A percentile compares a stretch with the other conserved stretches of the same genome.
phyloP scores from a whole-genome alignment of 225 moss, liverwort and hornwort species.

The Thuidium tamariscinum region DNA sequence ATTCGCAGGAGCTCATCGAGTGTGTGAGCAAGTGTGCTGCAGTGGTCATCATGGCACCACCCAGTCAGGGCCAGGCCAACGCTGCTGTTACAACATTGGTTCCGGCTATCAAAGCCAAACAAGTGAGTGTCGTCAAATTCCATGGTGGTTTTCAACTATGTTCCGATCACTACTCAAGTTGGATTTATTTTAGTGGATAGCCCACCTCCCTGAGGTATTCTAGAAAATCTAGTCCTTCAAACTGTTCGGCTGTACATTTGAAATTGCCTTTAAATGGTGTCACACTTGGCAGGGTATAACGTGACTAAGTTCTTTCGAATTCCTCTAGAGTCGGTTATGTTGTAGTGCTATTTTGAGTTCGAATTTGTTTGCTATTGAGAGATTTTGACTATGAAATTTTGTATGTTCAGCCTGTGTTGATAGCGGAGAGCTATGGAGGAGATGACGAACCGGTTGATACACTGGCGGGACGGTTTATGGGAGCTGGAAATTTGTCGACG shows the following conservation, averaged over 20 bases:
- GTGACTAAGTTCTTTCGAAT: not conserved
- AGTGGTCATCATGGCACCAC: constrained; percentile 80
- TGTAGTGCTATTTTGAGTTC: not conserved
- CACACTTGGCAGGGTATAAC: not conserved
- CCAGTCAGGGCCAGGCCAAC: constrained; percentile 66
- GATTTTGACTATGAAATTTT: not conserved
- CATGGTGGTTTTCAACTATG: not conserved
- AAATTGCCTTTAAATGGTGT: not conserved
- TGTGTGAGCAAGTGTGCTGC: constrained; percentile 70
- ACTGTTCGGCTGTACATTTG: not conserved
- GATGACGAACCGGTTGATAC: constrained; percentile 98
- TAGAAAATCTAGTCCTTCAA: not conserved
- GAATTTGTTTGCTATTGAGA: not conserved
- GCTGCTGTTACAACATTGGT: constrained; percentile 48
- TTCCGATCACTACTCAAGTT: not conserved
- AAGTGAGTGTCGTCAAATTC: constrained; percentile 17
- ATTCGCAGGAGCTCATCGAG: constrained; percentile 75
- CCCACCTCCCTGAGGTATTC: not conserved
- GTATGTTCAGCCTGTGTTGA: constrained; percentile 48
- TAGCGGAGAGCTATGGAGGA: constrained; percentile 95
- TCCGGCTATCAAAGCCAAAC: constrained; percentile 62
- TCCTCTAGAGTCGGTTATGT: not conserved
- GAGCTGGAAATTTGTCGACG: constrained; percentile 42
- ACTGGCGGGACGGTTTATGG: constrained; percentile 56
- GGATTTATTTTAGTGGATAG: not conserved